Conservation (phyloP, 257 asterid species). For the Rhazya stricta region DNA sequence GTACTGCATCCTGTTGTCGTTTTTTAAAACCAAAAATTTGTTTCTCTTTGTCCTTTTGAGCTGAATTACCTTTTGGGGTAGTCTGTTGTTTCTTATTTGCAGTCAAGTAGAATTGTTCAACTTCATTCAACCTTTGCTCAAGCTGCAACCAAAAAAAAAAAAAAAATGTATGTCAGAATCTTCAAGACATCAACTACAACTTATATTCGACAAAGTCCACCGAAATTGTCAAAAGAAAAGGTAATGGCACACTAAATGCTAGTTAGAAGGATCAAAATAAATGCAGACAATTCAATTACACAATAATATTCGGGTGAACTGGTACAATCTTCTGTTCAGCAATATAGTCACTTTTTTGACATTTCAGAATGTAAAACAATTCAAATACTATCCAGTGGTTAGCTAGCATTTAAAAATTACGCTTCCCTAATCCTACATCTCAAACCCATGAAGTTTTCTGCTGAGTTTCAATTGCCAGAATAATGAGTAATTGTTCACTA, state of each 20-base stretch:
- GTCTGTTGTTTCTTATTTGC: slow-evolving; percentile 41
- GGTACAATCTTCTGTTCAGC: background rate
- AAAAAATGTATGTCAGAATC: background rate
- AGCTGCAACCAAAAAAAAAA: slow-evolving; percentile 48
- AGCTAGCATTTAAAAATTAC: too few relatives aligned
- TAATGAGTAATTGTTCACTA: background rate
- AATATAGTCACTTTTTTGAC: background rate
- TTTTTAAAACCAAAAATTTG: slow-evolving; percentile 38
- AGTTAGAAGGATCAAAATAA: background rate
- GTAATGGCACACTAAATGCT: background rate
- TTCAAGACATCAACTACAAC: background rate
- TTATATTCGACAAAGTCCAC: background rate
- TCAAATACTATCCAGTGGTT: too few relatives aligned
- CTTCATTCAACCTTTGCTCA: slow-evolving; percentile 57
- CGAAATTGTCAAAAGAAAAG: background rate
- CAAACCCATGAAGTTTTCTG: too few relatives aligned
- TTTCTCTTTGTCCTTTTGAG: slow-evolving; percentile 55
- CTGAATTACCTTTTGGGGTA: slow-evolving; percentile 44
- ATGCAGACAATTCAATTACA: background rate
- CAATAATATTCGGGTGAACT: too few relatives aligned
- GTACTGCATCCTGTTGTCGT: slow-evolving; percentile 68
- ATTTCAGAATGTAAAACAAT: too few relatives aligned
- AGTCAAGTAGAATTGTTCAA: slow-evolving; percentile 68
- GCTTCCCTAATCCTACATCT: too few relatives aligned
- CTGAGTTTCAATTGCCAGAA: background rate